Percentiles rank a stretch among this genome's conserved stretches.
Evolutionary conservation across 2,329 filamentous ascomycete genomes (phyloP).

Genomic region (Penicillium sp.): DNA sequence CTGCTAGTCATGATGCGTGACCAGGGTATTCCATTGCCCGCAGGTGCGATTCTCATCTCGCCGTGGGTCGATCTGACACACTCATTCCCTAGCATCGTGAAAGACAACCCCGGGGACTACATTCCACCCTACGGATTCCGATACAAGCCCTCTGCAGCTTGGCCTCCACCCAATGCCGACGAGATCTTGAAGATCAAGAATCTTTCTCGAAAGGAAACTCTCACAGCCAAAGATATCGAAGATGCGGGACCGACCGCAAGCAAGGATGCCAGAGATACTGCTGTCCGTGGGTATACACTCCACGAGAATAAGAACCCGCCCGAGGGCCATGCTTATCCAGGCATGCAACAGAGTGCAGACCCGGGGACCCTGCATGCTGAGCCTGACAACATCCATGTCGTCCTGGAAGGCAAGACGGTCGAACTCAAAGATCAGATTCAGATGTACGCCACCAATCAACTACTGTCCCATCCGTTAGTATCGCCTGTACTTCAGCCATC

Average conservation of each 20-base stretch:
- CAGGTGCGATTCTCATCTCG: slow-evolving; percentile 86
- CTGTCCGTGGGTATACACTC: slow-evolving; percentile 36
- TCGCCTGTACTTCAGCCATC: slow-evolving; percentile 87
- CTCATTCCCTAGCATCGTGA: slow-evolving; percentile 87
- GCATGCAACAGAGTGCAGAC: slow-evolving; percentile 25
- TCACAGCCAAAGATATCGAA: slow-evolving; percentile 30
- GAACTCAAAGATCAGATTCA: slow-evolving; percentile 91
- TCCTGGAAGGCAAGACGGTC: slow-evolving; percentile 70
- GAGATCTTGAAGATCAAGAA: slow-evolving; percentile 61
- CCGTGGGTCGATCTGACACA: slow-evolving; percentile 97
- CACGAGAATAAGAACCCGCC: slow-evolving; percentile 24
- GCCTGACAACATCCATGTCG: slow-evolving; percentile 61
- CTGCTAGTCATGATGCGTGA: slow-evolving; percentile 82
- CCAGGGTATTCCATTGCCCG: slow-evolving; percentile 79
- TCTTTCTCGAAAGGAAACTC: slow-evolving; percentile 51
- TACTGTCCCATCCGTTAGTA: slow-evolving; percentile 84
- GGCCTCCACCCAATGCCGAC: slow-evolving; percentile 86
- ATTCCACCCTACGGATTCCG: slow-evolving; percentile 87
- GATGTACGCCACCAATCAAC: slow-evolving; percentile 79
- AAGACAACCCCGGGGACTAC: slow-evolving; percentile 76
- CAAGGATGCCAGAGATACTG: slow-evolving; percentile 35
- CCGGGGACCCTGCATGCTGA: slow-evolving; percentile 24
- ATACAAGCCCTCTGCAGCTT: slow-evolving; percentile 84
- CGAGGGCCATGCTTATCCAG: slow-evolving; percentile 27
- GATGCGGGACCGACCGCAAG: slow-evolving; percentile 24